Conservation (phyloP, 805 yeast species). For the Priceomyces castillae region DNA sequence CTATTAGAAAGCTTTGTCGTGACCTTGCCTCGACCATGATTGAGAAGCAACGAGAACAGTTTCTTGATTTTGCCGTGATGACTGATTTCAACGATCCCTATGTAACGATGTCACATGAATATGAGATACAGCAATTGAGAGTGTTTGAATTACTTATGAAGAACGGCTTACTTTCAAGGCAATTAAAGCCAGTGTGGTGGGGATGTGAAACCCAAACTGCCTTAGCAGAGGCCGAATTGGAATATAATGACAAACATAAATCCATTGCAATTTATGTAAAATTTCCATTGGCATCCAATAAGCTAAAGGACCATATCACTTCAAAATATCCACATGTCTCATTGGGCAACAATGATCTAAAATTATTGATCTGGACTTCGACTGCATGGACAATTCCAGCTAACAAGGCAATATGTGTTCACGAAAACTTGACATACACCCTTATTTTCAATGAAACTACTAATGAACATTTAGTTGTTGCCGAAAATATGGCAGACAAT, state of each 20-base stretch:
- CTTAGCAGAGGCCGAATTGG: constrained; percentile 93
- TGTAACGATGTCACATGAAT: constrained; percentile 65
- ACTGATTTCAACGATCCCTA: constrained; percentile 78
- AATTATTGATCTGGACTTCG: constrained; percentile 86
- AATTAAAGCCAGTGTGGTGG: constrained; percentile 96
- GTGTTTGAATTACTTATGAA: constrained; percentile 66
- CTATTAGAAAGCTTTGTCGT: constrained; percentile 63
- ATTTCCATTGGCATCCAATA: constrained; percentile 45
- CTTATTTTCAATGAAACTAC: constrained; percentile 28
- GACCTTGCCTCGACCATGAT: constrained; percentile 70
- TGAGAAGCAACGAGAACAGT: constrained; percentile 58
- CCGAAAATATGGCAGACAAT: constrained; percentile 43
- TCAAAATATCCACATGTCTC: constrained; percentile 1
- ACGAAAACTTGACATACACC: constrained; percentile 57
- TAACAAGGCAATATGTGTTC: constrained; percentile 77
- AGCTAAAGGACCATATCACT: constrained; percentile 11
- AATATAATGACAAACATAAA: constrained; percentile 69
- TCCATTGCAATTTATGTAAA: constrained; percentile 68
- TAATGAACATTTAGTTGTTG: constrained; percentile 55
- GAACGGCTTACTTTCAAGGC: constrained; percentile 71
- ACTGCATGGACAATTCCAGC: constrained; percentile 98
- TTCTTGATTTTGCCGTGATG: constrained; percentile 73
- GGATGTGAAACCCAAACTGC: constrained; percentile 93
- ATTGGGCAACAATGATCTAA: constrained; percentile 8
- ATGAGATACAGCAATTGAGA: constrained; percentile 71